A percentile compares a stretch with the other conserved stretches of the same genome.
Conservation (phyloP, 1,284 basidiomycete genomes). For the Gastroboletus turbinatus region DNA sequence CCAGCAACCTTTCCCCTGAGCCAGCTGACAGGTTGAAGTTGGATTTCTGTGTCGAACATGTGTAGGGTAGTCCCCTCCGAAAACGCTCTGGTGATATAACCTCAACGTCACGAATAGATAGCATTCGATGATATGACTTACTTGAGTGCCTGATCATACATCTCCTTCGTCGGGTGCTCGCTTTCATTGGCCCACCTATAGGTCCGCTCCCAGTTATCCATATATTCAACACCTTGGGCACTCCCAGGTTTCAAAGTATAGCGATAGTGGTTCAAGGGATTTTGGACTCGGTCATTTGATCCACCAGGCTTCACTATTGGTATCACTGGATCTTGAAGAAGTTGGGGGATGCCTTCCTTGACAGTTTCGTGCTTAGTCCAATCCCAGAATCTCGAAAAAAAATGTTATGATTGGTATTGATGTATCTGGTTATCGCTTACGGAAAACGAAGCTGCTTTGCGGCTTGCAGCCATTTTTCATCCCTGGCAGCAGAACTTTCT, state of each 20-base stretch:
- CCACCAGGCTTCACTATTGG: slow-evolving; percentile 1
- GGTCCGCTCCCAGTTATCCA: slow-evolving; percentile 15
- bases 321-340: slow-evolving; percentile 3
- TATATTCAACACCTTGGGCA: slow-evolving; percentile 1
- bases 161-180: slow-evolving; percentile 6
- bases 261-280: slow-evolving; percentile 21
- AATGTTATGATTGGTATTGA: background rate
- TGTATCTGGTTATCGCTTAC: slow-evolving; percentile 1
- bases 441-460: slow-evolving; percentile 18
- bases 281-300: background rate
- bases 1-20: background rate
- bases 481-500: background rate
- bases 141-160: slow-evolving; percentile 10
- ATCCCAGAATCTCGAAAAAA: slow-evolving; percentile 16
- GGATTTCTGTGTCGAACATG: background rate
- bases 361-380: slow-evolving; percentile 12
- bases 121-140: background rate
- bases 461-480: slow-evolving; percentile 11
- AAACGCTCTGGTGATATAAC: slow-evolving; percentile 6
- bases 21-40: background rate
- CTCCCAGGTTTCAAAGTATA: slow-evolving; percentile 8
- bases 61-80: background rate
- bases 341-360: slow-evolving; percentile 7
- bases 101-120: background rate
- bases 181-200: slow-evolving; percentile 14